Evolutionary conservation across 2,329 filamentous ascomycete species (phyloP), one percentile per base, ranked within the genome.

Genomic region (Aspergillus oerlinghausenensis): DNA sequence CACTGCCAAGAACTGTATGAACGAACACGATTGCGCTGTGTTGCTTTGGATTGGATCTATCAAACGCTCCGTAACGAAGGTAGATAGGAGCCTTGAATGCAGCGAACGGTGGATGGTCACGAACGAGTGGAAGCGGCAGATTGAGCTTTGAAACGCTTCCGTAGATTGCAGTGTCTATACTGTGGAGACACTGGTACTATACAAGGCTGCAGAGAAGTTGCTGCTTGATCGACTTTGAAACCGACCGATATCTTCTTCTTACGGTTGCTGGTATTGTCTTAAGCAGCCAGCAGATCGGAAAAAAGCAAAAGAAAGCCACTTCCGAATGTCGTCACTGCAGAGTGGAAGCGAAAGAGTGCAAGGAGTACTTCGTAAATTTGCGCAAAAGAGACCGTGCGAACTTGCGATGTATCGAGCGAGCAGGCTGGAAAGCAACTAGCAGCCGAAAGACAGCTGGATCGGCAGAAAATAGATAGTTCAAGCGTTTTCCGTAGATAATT

Each of bases 1-100:
- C 61, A 67, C 66, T 63, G 67, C 70, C 68, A 71, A 72, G 68
- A 47, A 60, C 59, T 58, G 61, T 59, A 60, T 52, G 55, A 60
- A 56, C 52, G 57, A 56, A 47, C 43, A 47, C 43, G 43, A 47
- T n/a, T 25, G 42, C 42, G 42, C 19, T 45, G 42, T 23, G 42
- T 45, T 45, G 42, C 42, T 23, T 45, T 23, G 42, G 42, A 45
- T 45, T 45, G 42, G 42, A 10, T 23, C n/a, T 45, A 45, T 21
- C 42, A 19, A 45, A 45, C 4, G 38, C 48, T 17, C 38, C 26
- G 32, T 47, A 47, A 23, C 43, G 7, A 29, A 29, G 10, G 10
- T 29, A 14, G 43, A 47, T 25, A 49, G 55, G 14, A 54, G 49
- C 8, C 23, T 47, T 23, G 43, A 11, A 17, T 14, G 11, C 21